Evolutionary conservation across 2,329 filamentous ascomycete genomes (phyloP).

Genomic region (Verticillium dahliae): DNA sequence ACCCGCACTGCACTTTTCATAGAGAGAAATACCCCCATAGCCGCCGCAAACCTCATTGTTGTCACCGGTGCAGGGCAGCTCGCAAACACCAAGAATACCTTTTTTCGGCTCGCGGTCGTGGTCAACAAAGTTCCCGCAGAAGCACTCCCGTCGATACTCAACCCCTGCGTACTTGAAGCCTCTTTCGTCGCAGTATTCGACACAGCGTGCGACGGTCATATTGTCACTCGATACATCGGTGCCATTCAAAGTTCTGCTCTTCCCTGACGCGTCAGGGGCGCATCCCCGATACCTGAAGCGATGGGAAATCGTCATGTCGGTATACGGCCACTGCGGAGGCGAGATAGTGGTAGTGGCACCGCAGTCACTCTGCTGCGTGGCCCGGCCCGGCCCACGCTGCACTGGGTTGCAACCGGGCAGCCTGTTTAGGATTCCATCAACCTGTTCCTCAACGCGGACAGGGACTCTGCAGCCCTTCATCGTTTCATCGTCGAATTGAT

Average conservation of each 20-base stretch:
- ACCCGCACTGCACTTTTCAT: conserved; percentile 23
- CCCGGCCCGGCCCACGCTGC: conserved; percentile 19
- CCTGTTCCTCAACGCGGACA: conserved; percentile 37
- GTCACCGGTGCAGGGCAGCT: conserved; percentile 13
- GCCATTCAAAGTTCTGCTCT: conserved; percentile 21
- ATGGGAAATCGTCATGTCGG: conserved; percentile 33
- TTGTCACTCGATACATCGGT: conserved; percentile 18
- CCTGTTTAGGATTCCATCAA: conserved; percentile 33
- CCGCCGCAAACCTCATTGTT: conserved; percentile 13
- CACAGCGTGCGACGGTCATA: conserved; percentile 26
- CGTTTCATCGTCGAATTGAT: conserved; percentile 30
- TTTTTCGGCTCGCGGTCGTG: conserved; percentile 20
- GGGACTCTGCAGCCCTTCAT: conserved; percentile 42
- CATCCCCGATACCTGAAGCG: conserved; percentile 48
- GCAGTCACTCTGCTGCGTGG: conserved; percentile 15
- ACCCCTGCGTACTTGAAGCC: conserved; percentile 25
- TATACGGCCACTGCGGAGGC: conserved; percentile 29
- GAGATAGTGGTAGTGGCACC: conserved; percentile 30
- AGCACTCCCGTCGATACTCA: conserved; percentile 31
- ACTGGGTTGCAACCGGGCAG: conserved; percentile 51
- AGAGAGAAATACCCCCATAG: conserved; percentile 23
- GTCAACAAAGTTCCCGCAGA: conserved; percentile 24
- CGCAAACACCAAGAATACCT: conserved; percentile 35
- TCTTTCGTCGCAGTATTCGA: conserved; percentile 21
- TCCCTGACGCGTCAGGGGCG: conserved; percentile 24